Percentiles rank a stretch among this genome's conserved stretches.
Evolutionary conservation across 2,329 filamentous ascomycete genomes (phyloP).

Genomic region (Botrytis tulipae): DNA sequence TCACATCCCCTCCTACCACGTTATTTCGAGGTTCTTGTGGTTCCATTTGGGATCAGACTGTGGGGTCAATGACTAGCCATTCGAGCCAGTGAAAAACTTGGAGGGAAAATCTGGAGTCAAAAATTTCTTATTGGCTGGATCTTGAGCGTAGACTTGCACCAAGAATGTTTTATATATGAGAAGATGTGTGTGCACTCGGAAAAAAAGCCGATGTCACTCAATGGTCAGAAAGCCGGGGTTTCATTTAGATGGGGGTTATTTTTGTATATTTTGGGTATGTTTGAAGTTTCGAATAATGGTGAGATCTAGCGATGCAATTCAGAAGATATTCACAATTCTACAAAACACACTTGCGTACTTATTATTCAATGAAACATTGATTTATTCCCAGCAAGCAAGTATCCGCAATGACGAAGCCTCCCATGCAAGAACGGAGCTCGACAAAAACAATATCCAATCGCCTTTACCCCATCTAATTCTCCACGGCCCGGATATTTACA

Average conservation of each 20-base stretch:
- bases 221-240: neutral
- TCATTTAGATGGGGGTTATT: neutral
- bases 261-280: neutral
- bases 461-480: neutral
- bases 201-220: neutral
- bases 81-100: neutral
- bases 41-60: constrained; percentile 14
- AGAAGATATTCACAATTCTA: neutral
- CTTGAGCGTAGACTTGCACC: neutral
- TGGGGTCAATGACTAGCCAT: constrained; percentile 4
- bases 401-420: neutral
- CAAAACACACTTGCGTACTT: neutral
- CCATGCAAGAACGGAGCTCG: neutral
- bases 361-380: neutral
- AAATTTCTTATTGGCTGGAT: neutral
- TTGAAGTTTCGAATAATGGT: neutral
- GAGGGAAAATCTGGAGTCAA: neutral
- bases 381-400: neutral
- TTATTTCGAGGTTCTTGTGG: constrained; percentile 18
- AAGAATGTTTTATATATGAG: neutral
- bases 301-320: neutral
- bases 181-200: neutral
- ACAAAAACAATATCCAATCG: neutral
- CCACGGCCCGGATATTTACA: constrained; percentile 6
- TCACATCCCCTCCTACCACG: constrained; percentile 15